Conservation (phyloP, 2,329 filamentous ascomycete genomes). For the Gaeumannomyces sp. region DNA sequence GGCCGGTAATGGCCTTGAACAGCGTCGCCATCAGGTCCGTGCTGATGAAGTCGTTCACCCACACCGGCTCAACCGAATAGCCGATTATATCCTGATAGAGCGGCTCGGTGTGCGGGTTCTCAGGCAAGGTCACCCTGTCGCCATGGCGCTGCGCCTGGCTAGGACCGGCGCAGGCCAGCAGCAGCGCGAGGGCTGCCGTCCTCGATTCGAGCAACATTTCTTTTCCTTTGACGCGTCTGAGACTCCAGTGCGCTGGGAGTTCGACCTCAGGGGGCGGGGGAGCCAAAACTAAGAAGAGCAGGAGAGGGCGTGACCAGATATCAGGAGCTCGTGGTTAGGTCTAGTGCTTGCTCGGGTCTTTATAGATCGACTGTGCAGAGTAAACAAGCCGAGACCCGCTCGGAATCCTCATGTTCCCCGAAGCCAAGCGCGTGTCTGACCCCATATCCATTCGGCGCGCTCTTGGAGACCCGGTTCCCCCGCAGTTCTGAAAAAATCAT, state of each 20-base stretch:
- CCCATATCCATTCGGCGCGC: neutral
- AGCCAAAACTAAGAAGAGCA: neutral
- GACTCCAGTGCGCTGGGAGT: neutral
- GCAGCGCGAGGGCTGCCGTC: neutral
- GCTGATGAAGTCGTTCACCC: constrained; percentile 10
- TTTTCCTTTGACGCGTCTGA: neutral
- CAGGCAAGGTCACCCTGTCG: constrained; percentile 7
- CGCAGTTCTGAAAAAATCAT: neutral
- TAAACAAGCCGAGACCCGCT: neutral
- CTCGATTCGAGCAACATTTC: neutral
- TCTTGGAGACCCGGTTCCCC: neutral
- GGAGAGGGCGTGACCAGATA: neutral
- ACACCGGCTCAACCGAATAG: constrained; percentile 9
- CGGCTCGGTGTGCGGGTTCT: constrained; percentile 4
- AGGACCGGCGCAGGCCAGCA: neutral
- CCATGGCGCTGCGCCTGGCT: constrained; percentile 7
- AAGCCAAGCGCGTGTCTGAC: neutral
- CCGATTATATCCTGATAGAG: constrained; percentile 7
- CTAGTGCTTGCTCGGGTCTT: neutral
- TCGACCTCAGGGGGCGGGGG: too few relatives aligned
- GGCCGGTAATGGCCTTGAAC: neutral
- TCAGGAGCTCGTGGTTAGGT: neutral
- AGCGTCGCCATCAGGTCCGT: constrained; percentile 5
- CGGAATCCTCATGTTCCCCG: neutral
- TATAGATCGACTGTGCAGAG: neutral